Percentiles rank a stretch among this genome's conserved stretches.
These are phyloP conservation scores for Backusella australiensis DNA, from an alignment of 192 early-diverging fungal species.

Conservation along the genomic window DNA sequence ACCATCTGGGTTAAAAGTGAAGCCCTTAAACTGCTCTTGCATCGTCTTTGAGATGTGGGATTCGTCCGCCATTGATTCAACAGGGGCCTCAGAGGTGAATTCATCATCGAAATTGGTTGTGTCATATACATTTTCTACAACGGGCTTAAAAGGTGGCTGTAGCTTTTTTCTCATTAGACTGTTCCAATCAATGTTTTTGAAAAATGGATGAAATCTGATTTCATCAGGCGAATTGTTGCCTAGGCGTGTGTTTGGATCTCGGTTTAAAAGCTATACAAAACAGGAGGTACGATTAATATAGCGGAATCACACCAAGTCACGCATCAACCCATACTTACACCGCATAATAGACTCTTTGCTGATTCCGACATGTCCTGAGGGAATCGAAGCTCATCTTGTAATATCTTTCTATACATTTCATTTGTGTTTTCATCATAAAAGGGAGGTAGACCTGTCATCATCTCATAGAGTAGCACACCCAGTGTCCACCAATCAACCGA, in stretches of 20 bases:
- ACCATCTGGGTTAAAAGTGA: slow-evolving; percentile 81
- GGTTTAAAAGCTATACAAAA: slow-evolving; percentile 60
- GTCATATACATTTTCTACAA: slow-evolving; percentile 83
- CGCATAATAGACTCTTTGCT: slow-evolving; percentile 64
- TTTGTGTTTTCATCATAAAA: slow-evolving; percentile 95
- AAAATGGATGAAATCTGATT: slow-evolving; percentile 94
- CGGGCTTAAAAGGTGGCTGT: slow-evolving; percentile 90
- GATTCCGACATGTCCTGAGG: slow-evolving; percentile 68
- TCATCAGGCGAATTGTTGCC: slow-evolving; percentile 85
- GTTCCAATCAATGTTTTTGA: slow-evolving; percentile 88
- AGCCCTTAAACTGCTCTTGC: slow-evolving; percentile 93
- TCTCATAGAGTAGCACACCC: slow-evolving; percentile 88
- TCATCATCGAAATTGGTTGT: slow-evolving; percentile 98
- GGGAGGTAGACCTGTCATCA: slow-evolving; percentile 86
- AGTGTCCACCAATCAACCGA: slow-evolving; percentile 98
- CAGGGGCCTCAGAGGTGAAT: slow-evolving; percentile 88
- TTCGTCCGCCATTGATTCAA: slow-evolving; percentile 81
- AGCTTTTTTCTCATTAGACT: slow-evolving; percentile 87
- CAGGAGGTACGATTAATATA: neutral
- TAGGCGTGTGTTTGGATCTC: slow-evolving; percentile 78
- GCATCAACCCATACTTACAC: slow-evolving; percentile 33
- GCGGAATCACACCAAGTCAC: neutral
- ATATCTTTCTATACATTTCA: slow-evolving; percentile 93
- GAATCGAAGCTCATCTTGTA: slow-evolving; percentile 88
- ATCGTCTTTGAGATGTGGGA: slow-evolving; percentile 82